A percentile compares a stretch with the other conserved stretches of the same genome.
phyloP scores from a whole-genome alignment of 108 stramenopile species.

The Pseudonitzschia multiseries region DNA sequence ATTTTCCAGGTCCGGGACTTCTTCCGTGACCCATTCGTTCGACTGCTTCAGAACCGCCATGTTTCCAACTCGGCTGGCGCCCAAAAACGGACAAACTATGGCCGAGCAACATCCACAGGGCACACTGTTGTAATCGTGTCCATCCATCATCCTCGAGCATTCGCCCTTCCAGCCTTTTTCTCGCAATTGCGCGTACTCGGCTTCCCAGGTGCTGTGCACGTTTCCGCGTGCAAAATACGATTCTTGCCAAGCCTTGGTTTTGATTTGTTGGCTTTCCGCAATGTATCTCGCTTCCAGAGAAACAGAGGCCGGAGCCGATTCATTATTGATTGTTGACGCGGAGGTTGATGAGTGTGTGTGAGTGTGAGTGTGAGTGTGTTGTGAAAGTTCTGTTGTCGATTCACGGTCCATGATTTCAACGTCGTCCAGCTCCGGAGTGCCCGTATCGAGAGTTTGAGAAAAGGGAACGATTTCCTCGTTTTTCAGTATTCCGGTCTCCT shows the following conservation, averaged over 20 bases:
- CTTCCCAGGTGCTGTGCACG: constrained; percentile 74
- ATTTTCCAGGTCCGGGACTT: constrained; percentile 17
- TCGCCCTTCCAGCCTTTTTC: constrained; percentile 30
- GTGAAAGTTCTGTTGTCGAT: background rate
- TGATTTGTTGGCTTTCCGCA: constrained; percentile 12
- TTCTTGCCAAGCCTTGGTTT: constrained; percentile 58
- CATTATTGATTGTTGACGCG: background rate
- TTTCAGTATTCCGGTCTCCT: background rate
- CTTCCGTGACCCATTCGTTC: constrained; percentile 29
- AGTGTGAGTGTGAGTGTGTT: no score
- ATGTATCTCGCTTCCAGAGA: constrained; percentile 11
- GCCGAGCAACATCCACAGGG: constrained; percentile 58
- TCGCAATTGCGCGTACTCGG: constrained; percentile 36
- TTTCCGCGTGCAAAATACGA: constrained; percentile 70
- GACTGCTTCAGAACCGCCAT: constrained; percentile 55
- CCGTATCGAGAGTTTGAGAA: constrained; percentile 21
- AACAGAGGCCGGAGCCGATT: background rate
- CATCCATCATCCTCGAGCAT: constrained; percentile 35
- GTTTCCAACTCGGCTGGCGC: constrained; percentile 84
- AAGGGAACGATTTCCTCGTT: constrained; percentile 38
- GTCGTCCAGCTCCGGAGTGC: background rate
- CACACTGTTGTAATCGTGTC: background rate
- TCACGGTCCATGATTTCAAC: constrained; percentile 1
- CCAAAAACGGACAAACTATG: constrained; percentile 58
- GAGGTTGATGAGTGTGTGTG: constrained; percentile 1